Evolutionary conservation across 768 basidiomycete genomes (phyloP).

Genomic region (Kwoniella mangroviensis): DNA sequence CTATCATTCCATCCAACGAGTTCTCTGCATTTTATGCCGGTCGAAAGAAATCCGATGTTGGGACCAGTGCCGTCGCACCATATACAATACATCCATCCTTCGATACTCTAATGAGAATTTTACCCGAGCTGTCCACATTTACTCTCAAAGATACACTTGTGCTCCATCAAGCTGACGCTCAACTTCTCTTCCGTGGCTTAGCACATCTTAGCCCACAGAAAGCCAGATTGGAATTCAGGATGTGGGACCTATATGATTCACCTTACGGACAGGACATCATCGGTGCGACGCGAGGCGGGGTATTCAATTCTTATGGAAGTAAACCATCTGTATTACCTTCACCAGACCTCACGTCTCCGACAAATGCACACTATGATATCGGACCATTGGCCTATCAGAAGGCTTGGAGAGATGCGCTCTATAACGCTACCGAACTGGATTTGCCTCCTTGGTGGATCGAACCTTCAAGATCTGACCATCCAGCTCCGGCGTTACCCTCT

Average conservation of each 20-base stretch:
- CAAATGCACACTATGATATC: not conserved
- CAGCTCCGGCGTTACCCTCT: not conserved
- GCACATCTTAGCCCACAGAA: conserved; percentile 32
- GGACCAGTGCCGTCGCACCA: not conserved
- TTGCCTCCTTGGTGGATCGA: conserved; percentile 40
- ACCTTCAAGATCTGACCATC: not conserved
- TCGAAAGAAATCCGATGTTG: not conserved
- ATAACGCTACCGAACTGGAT: conserved; percentile 29
- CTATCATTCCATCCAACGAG: conserved; percentile 10
- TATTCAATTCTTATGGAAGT: conserved; percentile 6
- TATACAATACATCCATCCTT: conserved; percentile 31
- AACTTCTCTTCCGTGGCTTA: conserved; percentile 30
- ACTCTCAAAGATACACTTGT: conserved; percentile 42
- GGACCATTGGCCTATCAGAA: conserved; percentile 14
- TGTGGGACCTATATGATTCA: conserved; percentile 47
- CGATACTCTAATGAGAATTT: conserved; percentile 15
- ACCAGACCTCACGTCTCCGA: not conserved
- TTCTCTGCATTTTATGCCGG: conserved; percentile 7
- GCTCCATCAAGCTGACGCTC: conserved; percentile 19
- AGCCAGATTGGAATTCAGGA: conserved; percentile 40
- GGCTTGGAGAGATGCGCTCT: conserved; percentile 41
- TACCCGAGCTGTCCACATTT: conserved; percentile 34
- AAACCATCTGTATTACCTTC: not conserved
- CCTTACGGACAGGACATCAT: conserved; percentile 38
- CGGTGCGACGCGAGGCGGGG: conserved; percentile 26